Evolutionary conservation across 2,329 filamentous ascomycete species (phyloP), one percentile per base, ranked within the genome.

Genomic region (Rugonectria rugulosa): DNA sequence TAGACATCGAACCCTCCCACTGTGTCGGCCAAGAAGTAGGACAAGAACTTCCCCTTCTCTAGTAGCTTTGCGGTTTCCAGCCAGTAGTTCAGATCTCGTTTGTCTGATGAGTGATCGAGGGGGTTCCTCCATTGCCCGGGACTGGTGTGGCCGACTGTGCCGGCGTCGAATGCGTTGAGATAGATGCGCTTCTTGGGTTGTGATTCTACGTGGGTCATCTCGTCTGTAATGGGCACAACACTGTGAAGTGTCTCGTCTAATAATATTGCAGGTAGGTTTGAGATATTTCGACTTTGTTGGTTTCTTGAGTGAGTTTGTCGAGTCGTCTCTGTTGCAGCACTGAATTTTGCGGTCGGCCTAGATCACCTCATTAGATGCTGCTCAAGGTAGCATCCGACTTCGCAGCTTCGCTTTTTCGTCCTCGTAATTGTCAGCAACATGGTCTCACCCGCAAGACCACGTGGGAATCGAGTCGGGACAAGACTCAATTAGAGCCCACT

Each of bases 1-100:
- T 63, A 62, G 10, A 63, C 51, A 31, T 59, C 77, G 62, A 79
- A 79, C 17, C 73, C 73, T 2, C 78, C 77, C 0, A 81, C 70
- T 2, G 79, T 75, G 55, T 81, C 80, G 4, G 80, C 80, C 41
- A 82, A 74, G 68, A 82, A 82, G 36, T 82, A 74, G 10, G 74
- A 78, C 55, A 81, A 79, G 57, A 81, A 81, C 26, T 79, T 78
- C 19, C 76, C 77, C 34, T 37, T 37, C 10, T 73, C 73, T 32
- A 81, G 78, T 2, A 81, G 71, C 48, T 80, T 73, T 2, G 79
- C 80, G 2, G 82, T 62, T 1, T 73, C 63, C 2, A 78, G 75
- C 80, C 79, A 82, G 60, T 78, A 75, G 26, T 75, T 38, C 2
- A 64, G 43, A 7, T 57, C 57, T 20, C 34, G 34, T 19, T 37